Evolutionary conservation across 116 monocot species (phyloP), one percentile per base, ranked within the genome.

Genomic region (Trichopus zeylanicus): DNA sequence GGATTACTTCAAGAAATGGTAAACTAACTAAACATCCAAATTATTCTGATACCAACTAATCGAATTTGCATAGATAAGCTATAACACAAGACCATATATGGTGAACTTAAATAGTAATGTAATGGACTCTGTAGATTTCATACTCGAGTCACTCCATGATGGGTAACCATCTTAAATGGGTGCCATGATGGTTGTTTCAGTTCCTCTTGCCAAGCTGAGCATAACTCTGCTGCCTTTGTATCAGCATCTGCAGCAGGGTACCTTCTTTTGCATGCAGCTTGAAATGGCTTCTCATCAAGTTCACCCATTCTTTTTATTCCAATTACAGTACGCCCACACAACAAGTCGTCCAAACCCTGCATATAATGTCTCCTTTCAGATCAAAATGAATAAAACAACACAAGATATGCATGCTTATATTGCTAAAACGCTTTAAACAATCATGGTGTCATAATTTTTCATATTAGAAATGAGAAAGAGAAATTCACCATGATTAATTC

Each of bases 141-240:
- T 76, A 85, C 84, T 73, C 70, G 63, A 67, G 48, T n/a, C 59
- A 70, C 67, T 31, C 73, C 80, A 20, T 70, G 31, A 37, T 51
- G 31, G 3, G 24, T 35, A 10, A 68, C 48, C 15, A 69, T 61
- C 51, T 74, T 73, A 31, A 66, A 85, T 26, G 85, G 85, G 65
- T 85, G 85, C 85, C 85, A 85, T 0, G 62, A 34, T 22, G 76
- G 85, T 8, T 80, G 76, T 59, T 60, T 76, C 12, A 85, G 46
- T 47, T 85, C 80, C 56, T 80, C 77, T 61, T 80, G 77, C 76
- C 76, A 85, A 28, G 53, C 38, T 29, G 76, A 62, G 38, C 66
- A 65, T 55, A 69, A 39, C 22, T 75, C 46, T 19, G 55, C 61
- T 48, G 61, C 66, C 35, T 67, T 56, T 21, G 16, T 15, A 12